Evolutionary conservation across 2,329 filamentous ascomycete species (phyloP).

Genomic region (Chrysosporium keratinophilum): DNA sequence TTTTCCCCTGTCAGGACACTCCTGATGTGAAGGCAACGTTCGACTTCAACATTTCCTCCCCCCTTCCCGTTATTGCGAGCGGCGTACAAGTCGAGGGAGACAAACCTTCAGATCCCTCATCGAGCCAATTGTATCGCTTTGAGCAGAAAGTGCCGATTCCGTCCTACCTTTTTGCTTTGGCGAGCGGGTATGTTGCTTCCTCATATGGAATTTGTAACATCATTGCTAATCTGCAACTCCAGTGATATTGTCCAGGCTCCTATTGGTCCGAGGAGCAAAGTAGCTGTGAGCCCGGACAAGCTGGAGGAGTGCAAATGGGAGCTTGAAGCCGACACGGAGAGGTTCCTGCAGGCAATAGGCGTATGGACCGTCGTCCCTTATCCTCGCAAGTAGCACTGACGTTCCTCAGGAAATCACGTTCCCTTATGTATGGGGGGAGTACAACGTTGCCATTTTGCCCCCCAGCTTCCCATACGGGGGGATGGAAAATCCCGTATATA

Average conservation of each 20-base stretch:
- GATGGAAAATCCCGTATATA: slow-evolving; percentile 82
- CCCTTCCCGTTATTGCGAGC: slow-evolving; percentile 82
- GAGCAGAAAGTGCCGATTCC: slow-evolving; percentile 88
- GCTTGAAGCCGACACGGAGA: slow-evolving; percentile 81
- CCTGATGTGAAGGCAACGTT: slow-evolving; percentile 96
- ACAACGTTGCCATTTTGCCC: slow-evolving; percentile 84
- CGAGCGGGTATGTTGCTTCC: slow-evolving; percentile 42
- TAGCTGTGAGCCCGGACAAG: slow-evolving; percentile 82
- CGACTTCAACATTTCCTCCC: slow-evolving; percentile 76
- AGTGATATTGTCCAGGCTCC: slow-evolving; percentile 77
- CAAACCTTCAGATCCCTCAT: slow-evolving; percentile 44
- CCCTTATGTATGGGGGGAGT: slow-evolving; percentile 86
- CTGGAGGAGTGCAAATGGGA: slow-evolving; percentile 79
- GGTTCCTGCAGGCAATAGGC: slow-evolving; percentile 80
- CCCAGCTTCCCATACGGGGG: slow-evolving; percentile 84
- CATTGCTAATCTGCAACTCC: slow-evolving; percentile 26
- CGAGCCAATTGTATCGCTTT: slow-evolving; percentile 64
- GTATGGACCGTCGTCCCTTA: slow-evolving; percentile 17
- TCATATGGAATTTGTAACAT: neutral
- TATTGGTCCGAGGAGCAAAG: slow-evolving; percentile 74
- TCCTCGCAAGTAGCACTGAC: neutral
- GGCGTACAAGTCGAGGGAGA: slow-evolving; percentile 54
- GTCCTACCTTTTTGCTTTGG: slow-evolving; percentile 87
- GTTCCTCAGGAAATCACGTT: slow-evolving; percentile 53
- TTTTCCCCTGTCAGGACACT: slow-evolving; percentile 96